These are phyloP conservation scores for Urtica urens DNA, from an alignment of 306 rosid genomes.

Conservation along the genomic window DNA sequence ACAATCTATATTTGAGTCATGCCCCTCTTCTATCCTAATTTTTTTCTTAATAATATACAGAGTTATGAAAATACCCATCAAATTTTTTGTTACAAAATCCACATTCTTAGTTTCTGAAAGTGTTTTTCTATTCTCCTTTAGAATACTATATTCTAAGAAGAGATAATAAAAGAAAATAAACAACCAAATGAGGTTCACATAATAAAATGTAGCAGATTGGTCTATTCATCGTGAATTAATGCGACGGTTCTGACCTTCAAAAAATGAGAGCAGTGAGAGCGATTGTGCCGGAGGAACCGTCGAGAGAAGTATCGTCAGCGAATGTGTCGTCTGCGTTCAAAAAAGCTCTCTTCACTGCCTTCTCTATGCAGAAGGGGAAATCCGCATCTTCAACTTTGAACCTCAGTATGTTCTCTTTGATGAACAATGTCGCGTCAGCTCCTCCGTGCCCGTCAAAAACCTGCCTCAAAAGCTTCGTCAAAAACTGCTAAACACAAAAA, in stretches of 20 bases:
- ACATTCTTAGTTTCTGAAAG: no score
- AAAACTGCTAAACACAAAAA: no score
- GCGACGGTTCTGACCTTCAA: constrained; percentile 27
- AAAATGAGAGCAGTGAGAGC: constrained; percentile 24
- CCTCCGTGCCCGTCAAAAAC: constrained; percentile 35
- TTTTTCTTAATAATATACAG: no score
- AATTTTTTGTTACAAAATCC: no score
- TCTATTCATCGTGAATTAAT: no score
- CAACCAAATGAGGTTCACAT: no score
- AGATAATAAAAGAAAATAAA: no score
- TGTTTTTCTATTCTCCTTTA: no score
- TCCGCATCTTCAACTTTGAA: constrained; percentile 19
- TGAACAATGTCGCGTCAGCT: constrained; percentile 23
- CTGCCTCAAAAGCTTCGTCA: constrained; percentile 7
- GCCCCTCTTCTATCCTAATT: no score
- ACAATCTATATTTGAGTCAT: no score
- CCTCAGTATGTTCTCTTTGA: constrained; percentile 24
- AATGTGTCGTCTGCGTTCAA: constrained; percentile 22
- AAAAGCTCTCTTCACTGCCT: constrained; percentile 23
- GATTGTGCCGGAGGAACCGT: constrained; percentile 26
- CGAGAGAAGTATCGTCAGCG: constrained; percentile 23
- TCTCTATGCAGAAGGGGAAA: constrained; percentile 16
- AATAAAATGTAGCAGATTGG: neutral
- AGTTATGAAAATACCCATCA: no score
- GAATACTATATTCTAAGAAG: no score